A percentile compares a stretch with the other conserved stretches of the same genome.
Conservation (phyloP, 2,329 filamentous ascomycete genomes). For the Colletotrichum sojae region DNA sequence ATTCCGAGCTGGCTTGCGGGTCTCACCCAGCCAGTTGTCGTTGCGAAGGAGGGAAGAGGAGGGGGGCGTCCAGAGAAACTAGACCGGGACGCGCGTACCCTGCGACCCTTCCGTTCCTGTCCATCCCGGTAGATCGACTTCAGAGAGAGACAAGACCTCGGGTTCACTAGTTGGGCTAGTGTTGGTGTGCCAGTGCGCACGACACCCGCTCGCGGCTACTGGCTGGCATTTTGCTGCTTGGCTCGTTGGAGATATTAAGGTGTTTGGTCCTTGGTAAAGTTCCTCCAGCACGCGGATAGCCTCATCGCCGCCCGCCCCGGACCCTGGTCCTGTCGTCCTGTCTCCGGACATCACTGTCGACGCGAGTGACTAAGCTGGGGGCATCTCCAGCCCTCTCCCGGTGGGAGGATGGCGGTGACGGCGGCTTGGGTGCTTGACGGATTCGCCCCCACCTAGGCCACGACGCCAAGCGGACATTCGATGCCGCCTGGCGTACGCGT, state of each 20-base stretch:
- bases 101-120: slow-evolving; percentile 27
- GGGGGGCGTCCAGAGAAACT: slow-evolving; percentile 17
- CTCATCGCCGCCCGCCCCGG: neutral
- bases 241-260: slow-evolving; percentile 13
- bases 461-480: slow-evolving; percentile 24
- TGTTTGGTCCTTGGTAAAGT: slow-evolving; percentile 8
- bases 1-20: slow-evolving; percentile 27
- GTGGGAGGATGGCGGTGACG: slow-evolving; percentile 19
- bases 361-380: slow-evolving; percentile 8
- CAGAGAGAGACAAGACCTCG: slow-evolving; percentile 6
- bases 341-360: slow-evolving; percentile 5
- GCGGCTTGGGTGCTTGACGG: neutral
- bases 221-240: slow-evolving; percentile 16
- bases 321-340: slow-evolving; percentile 8
- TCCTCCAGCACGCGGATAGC: neutral
- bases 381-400: neutral
- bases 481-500: neutral
- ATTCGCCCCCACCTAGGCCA: slow-evolving; percentile 10
- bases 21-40: slow-evolving; percentile 32
- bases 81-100: slow-evolving; percentile 39
- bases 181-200: slow-evolving; percentile 2
- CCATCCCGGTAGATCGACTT: slow-evolving; percentile 42
- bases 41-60: slow-evolving; percentile 20
- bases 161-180: neutral
- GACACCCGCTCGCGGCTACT: slow-evolving; percentile 16